Conservation (phyloP, 116 monocot species). For the Papilionanthe hybrid region DNA sequence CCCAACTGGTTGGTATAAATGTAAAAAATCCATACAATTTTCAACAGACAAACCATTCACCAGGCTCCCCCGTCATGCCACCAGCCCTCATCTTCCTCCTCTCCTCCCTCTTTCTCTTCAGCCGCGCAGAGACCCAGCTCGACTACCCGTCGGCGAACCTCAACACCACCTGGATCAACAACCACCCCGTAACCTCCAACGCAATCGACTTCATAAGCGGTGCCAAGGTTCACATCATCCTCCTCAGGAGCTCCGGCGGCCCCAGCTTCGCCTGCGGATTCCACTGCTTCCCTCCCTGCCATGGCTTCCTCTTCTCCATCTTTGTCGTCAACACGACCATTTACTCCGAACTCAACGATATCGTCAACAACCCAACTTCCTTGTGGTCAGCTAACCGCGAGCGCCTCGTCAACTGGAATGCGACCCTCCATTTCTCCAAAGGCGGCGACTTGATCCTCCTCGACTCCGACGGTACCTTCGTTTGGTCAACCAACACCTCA, state of each 20-base stretch:
- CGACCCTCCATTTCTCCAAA: constrained; percentile 18
- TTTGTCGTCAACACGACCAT: constrained; percentile 7
- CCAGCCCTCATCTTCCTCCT: background rate
- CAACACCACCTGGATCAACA: constrained; percentile 2
- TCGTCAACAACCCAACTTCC: background rate
- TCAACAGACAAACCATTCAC: too few species aligned
- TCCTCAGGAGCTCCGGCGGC: background rate
- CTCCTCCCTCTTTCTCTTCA: background rate
- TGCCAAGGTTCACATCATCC: background rate
- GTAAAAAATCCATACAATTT: too few species aligned
- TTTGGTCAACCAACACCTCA: constrained; percentile 31
- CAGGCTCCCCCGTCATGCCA: background rate
- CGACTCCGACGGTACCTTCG: constrained; percentile 18
- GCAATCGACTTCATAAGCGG: background rate
- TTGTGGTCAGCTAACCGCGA: constrained; percentile 33
- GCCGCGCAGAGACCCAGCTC: background rate
- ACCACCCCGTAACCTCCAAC: background rate
- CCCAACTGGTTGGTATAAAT: too few species aligned
- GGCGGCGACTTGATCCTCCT: constrained; percentile 22
- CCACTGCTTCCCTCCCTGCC: constrained; percentile 14
- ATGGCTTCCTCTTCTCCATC: constrained; percentile 17
- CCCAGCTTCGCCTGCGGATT: constrained; percentile 31
- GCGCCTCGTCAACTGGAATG: constrained; percentile 15
- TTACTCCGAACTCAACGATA: background rate
- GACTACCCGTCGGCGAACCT: constrained; percentile 4